Percentiles rank a stretch among this genome's conserved stretches.
These are phyloP conservation scores for Xylariaceae sp. DNA, from an alignment of 2,329 filamentous ascomycete genomes.

Conservation along the genomic window DNA sequence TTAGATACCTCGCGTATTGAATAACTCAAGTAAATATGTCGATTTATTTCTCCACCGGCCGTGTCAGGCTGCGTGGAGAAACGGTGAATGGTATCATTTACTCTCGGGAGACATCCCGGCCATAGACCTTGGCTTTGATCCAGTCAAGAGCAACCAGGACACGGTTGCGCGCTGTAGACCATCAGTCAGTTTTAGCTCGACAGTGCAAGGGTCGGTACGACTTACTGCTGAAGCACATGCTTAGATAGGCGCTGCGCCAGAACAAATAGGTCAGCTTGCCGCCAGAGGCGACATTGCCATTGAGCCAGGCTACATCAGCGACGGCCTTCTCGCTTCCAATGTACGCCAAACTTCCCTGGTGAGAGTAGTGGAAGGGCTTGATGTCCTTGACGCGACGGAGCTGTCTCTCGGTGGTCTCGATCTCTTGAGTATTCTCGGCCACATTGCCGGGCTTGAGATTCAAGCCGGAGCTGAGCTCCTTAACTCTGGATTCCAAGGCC, in stretches of 20 bases:
- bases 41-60: no score
- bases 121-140: conserved; percentile 95
- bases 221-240: conserved; percentile 99
- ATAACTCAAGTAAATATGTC: no score
- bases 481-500: conserved; percentile 71
- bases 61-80: no score
- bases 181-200: conserved; percentile 15
- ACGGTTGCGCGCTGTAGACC: conserved; percentile 73
- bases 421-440: conserved; percentile 67
- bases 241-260: conserved; percentile 96
- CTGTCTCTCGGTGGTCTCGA: conserved; percentile 82
- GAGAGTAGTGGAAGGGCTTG: conserved; percentile 97
- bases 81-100: conserved; percentile 36
- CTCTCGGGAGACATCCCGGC: conserved; percentile 87
- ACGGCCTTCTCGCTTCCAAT: conserved; percentile 98
- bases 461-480: conserved; percentile 59
- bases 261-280: conserved; percentile 95
- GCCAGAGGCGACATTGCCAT: conserved; percentile 90
- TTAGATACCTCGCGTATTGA: no score
- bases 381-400: conserved; percentile 87
- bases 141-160: conserved; percentile 91
- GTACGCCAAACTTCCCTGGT: conserved; percentile 95
- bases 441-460: conserved; percentile 61
- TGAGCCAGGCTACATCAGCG: conserved; percentile 95
- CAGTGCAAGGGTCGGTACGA: conserved; percentile 28